Percentiles rank a stretch among this genome's conserved stretches.
These are phyloP conservation scores for Prunella vulgaris DNA, from an alignment of 257 asterid genomes.

Conservation along the genomic window DNA sequence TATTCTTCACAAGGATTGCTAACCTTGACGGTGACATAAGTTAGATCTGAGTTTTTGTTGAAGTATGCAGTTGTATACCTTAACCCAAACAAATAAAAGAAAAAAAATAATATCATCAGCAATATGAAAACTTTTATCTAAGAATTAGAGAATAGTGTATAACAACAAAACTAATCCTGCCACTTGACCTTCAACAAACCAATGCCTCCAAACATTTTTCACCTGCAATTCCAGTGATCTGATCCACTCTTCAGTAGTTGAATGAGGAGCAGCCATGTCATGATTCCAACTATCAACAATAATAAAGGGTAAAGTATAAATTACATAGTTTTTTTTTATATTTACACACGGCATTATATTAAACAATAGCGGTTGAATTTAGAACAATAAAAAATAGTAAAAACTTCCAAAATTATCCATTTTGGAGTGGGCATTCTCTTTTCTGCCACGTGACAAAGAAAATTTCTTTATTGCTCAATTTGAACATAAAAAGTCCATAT, in stretches of 20 bases:
- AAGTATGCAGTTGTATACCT: background rate
- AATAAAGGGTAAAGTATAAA: too few species aligned
- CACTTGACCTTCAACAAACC: background rate
- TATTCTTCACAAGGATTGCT: background rate
- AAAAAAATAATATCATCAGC: background rate
- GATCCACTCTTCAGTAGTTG: slow-evolving; percentile 4
- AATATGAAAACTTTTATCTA: background rate
- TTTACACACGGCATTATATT: too few species aligned
- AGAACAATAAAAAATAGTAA: too few species aligned
- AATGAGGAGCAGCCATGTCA: background rate
- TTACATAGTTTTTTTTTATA: background rate
- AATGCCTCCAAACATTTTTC: too few species aligned
- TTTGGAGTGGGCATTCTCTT: too few species aligned
- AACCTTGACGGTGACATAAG: slow-evolving; percentile 28
- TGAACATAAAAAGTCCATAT: too few species aligned
- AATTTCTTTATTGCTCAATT: too few species aligned
- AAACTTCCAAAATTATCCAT: too few species aligned
- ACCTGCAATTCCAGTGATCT: background rate
- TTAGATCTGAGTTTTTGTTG: slow-evolving; percentile 1
- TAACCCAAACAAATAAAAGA: background rate
- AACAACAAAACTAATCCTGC: background rate
- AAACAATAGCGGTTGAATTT: background rate
- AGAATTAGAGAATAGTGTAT: background rate
- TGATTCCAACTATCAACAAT: background rate
- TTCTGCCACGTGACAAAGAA: too few species aligned